Conservation (phyloP, 148 eudicot genomes). For the Pouteria glomerata region DNA sequence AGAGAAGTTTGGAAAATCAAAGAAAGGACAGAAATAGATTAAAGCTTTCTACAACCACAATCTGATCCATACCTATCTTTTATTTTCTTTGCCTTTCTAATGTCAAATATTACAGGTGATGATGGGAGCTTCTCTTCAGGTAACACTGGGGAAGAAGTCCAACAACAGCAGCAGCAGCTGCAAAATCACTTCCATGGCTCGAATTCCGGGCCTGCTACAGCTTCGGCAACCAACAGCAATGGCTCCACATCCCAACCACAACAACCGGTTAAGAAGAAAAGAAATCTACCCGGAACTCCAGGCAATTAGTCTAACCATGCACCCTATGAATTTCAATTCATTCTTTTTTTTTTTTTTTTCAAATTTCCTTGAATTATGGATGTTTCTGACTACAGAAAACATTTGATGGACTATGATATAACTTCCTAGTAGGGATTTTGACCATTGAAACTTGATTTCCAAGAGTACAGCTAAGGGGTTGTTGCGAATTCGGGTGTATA, state of each 20-base stretch:
- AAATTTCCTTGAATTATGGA: background rate
- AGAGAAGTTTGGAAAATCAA: background rate
- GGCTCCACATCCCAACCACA: conserved; percentile 25
- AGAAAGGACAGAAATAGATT: conserved; percentile 4
- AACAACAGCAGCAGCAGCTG: conserved; percentile 15
- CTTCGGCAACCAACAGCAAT: conserved; percentile 18
- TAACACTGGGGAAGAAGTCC: conserved; percentile 27
- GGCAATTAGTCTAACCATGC: conserved; percentile 17
- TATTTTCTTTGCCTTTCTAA: background rate
- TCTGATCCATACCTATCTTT: no score
- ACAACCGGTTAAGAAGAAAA: conserved; percentile 40
- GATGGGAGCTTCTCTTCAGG: conserved; percentile 52
- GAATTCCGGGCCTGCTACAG: conserved; percentile 6
- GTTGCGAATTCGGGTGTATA: no score
- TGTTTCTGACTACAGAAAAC: background rate
- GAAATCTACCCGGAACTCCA: conserved; percentile 60
- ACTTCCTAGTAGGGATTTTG: no score
- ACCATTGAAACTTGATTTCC: background rate
- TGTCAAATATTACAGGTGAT: conserved; percentile 49
- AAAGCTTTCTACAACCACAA: background rate
- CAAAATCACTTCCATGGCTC: conserved; percentile 6
- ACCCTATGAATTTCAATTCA: background rate
- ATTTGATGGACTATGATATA: conserved; percentile 8
- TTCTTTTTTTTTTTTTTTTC: background rate
- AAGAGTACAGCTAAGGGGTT: no score